Evolutionary conservation across 345 rosid species (phyloP).

Genomic region (Camelina hispida): DNA sequence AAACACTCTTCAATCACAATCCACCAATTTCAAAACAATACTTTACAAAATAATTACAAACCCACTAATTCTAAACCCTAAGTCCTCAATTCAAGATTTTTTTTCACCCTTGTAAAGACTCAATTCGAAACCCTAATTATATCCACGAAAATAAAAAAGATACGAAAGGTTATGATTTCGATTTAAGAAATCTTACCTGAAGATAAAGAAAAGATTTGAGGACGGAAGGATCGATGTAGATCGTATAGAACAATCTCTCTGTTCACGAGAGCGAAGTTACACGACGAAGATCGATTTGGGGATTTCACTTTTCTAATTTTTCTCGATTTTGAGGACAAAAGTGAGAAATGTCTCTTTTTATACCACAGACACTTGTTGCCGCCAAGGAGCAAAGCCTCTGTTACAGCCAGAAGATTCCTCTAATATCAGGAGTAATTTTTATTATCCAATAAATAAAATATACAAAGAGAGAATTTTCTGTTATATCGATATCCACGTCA

Average conservation of each 20-base stretch:
- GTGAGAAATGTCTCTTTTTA: background rate
- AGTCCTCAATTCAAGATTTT: background rate
- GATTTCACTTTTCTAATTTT: conserved; percentile 13
- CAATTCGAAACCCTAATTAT: conserved; percentile 23
- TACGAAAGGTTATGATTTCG: background rate
- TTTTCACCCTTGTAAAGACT: background rate
- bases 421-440: too few species aligned
- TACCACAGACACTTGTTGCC: conserved; percentile 31
- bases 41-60: conserved; percentile 4
- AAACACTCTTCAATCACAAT: conserved; percentile 32
- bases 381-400: conserved; percentile 39
- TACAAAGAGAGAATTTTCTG: background rate
- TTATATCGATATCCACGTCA: background rate
- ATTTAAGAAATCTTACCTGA: conserved; percentile 19
- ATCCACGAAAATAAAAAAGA: background rate
- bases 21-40: background rate
- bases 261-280: conserved; percentile 33
- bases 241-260: conserved; percentile 4
- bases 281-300: conserved; percentile 24
- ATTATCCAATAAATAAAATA: background rate
- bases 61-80: conserved; percentile 4
- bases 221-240: conserved; percentile 18
- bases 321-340: conserved; percentile 19
- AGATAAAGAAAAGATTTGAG: background rate
- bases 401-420: conserved; percentile 8